Evolutionary conservation across 139 green algal species (phyloP).

Genomic region (Spirogloea muscicola): DNA sequence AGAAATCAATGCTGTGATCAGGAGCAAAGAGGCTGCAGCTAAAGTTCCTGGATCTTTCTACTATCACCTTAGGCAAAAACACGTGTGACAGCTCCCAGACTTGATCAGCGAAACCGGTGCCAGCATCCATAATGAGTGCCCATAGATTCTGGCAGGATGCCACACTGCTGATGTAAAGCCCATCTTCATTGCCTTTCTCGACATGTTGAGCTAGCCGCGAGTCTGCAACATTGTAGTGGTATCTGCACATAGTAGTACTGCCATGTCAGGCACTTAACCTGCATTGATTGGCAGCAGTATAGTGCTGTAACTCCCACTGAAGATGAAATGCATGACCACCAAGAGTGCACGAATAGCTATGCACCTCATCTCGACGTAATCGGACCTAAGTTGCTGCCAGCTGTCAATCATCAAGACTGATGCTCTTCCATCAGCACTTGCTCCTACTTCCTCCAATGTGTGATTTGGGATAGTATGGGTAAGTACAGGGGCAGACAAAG

Average conservation of each 20-base stretch:
- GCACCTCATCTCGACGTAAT: neutral
- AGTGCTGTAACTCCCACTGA: neutral
- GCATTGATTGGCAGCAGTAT: neutral
- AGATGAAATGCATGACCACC: neutral
- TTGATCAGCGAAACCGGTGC: conserved; percentile 89
- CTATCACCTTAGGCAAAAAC: conserved; percentile 94
- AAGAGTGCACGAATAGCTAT: neutral
- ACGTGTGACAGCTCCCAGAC: conserved; percentile 55
- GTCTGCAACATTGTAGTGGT: conserved; percentile 99
- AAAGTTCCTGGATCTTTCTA: no score
- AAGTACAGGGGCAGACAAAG: neutral
- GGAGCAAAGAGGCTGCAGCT: no score
- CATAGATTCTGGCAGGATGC: conserved; percentile 96
- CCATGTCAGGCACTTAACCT: neutral
- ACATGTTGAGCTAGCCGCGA: conserved; percentile 89
- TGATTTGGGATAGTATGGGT: neutral
- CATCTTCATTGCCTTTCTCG: conserved; percentile 96
- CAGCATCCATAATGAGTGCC: conserved; percentile 95
- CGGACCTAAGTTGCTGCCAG: neutral
- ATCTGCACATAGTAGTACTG: conserved; percentile 62
- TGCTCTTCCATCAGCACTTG: neutral
- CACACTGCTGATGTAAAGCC: conserved; percentile 90
- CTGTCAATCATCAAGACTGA: neutral
- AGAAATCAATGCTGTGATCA: no score
- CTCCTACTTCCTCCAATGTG: neutral